Base-by-base conservation (phyloP, 2,329 filamentous ascomycete species). In the Rugonectria rugulosa region DNA sequence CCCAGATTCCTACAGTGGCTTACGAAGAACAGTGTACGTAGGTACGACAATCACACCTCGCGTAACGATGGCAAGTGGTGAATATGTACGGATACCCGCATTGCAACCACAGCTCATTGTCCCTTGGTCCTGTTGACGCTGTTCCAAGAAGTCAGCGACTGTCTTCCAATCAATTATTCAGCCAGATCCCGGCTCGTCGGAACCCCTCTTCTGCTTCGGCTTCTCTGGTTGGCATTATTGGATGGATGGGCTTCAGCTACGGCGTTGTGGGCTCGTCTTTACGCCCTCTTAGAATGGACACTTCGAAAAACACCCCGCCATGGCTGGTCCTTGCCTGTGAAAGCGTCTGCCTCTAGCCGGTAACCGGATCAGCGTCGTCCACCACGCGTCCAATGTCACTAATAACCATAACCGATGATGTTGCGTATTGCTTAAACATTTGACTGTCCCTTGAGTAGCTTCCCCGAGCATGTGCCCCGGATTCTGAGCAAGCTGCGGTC, bases 161-260 rank as follows among this genome's bases (percentile, higher is more conserved):
- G n/a, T 4, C 9, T 17, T 17, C 45, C 45, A 32, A 14, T 14
- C 10, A 32, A 14, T 38, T 38, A 12, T 15, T 36, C 34, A 40
- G 23, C 24, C 48, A 47, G 41, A 24, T 31, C 45, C 24, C 24
- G 20, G 40, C 36, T 41, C 27, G 26, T 42, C 15, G 44, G 47
- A 40, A 51, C 29, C 50, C 43, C 26, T 43, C 42, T 40, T 20
- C 32, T 32, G 52, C 32, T 41, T 38, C 21, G 48, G 37, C 31
- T 38, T 19, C 26, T 21, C 44, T 20, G 26, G 21, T 34, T 14
- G 10, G 5, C 14, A 37, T 37, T 37, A 37, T 37, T 37, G 34
- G 34, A 10, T 17, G 17, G 9, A 19, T 27, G 26, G 31, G 32
- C 31, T 42, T 36, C 41, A 38, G 40, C 32, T 32, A 19, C 17